phyloP scores from a whole-genome alignment of 169 alveolate genomes.

The Plasmodium knowlesi region DNA sequence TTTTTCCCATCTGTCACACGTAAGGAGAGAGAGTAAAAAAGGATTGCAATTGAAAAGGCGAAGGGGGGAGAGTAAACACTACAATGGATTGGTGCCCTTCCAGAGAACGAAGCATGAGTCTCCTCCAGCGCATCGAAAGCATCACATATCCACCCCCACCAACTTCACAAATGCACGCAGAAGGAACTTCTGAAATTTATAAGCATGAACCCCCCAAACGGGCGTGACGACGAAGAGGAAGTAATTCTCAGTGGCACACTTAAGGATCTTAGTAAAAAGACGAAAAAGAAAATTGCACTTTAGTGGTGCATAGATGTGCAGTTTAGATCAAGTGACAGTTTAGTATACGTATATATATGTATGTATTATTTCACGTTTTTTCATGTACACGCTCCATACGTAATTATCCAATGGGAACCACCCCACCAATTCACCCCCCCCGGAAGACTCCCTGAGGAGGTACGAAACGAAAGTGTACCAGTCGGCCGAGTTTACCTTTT shows the following conservation, averaged over 20 bases:
- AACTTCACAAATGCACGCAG: neutral
- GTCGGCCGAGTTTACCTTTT: conserved; percentile 30
- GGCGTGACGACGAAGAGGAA: conserved; percentile 16
- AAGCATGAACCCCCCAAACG: conserved; percentile 9
- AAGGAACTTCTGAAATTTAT: conserved; percentile 28
- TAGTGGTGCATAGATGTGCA: neutral
- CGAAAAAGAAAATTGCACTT: neutral
- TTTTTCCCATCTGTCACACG: conserved; percentile 27
- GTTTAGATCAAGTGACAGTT: neutral
- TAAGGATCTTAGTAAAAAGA: conserved; percentile 9
- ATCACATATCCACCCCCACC: neutral
- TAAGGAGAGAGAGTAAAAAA: conserved; percentile 6
- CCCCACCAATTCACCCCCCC: neutral
- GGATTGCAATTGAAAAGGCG: neutral
- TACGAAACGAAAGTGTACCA: conserved; percentile 44
- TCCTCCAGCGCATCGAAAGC: neutral
- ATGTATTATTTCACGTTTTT: neutral
- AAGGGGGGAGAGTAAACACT: neutral
- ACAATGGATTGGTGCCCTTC: neutral
- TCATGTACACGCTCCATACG: neutral
- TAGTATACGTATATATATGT: neutral
- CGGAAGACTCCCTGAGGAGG: conserved; percentile 27
- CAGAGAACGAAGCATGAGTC: neutral
- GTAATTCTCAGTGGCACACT: conserved; percentile 25
- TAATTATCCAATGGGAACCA: neutral